Percentiles rank a stretch among this genome's conserved stretches.
phyloP scores from a whole-genome alignment of 1,284 basidiomycete species.

The Papiliotrema laurentii region DNA sequence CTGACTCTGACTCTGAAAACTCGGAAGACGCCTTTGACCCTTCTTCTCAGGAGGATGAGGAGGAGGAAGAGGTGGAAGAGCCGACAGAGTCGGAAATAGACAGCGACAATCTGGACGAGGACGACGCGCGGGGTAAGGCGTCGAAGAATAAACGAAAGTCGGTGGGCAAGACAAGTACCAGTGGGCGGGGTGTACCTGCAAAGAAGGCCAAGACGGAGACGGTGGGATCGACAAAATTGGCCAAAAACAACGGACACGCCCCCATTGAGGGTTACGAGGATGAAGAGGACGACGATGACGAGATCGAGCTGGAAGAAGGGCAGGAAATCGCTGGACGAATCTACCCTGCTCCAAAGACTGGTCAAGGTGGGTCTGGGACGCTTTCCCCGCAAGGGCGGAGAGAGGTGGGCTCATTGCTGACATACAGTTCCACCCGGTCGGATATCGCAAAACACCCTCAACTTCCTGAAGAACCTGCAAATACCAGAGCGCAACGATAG shows the following conservation, averaged over 20 bases:
- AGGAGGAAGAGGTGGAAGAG: slow-evolving; percentile 7
- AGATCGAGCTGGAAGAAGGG: slow-evolving; percentile 64
- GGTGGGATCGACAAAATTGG: slow-evolving; percentile 6
- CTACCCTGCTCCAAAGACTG: slow-evolving; percentile 64
- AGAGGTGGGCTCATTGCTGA: neutral
- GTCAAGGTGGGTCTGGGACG: slow-evolving; percentile 62
- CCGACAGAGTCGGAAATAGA: slow-evolving; percentile 13
- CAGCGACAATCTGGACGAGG: slow-evolving; percentile 22
- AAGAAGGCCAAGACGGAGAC: slow-evolving; percentile 9
- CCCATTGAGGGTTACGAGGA: slow-evolving; percentile 42
- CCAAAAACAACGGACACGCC: slow-evolving; percentile 23
- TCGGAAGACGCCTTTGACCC: slow-evolving; percentile 30
- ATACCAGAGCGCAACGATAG: slow-evolving; percentile 78
- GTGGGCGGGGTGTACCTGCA: neutral
- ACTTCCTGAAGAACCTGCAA: slow-evolving; percentile 67
- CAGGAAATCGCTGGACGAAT: slow-evolving; percentile 49
- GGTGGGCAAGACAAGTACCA: slow-evolving; percentile 2
- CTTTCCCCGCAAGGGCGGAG: neutral
- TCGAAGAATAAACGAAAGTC: slow-evolving; percentile 6
- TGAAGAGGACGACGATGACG: slow-evolving; percentile 35
- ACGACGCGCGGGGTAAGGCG: slow-evolving; percentile 12
- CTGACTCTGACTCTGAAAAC: slow-evolving; percentile 16
- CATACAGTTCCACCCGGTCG: slow-evolving; percentile 70
- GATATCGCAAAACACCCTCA: slow-evolving; percentile 75
- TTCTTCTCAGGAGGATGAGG: slow-evolving; percentile 19